These are phyloP conservation scores for Stylosanthes scabra DNA, from an alignment of 331 rosid genomes.

Conservation along the genomic window DNA sequence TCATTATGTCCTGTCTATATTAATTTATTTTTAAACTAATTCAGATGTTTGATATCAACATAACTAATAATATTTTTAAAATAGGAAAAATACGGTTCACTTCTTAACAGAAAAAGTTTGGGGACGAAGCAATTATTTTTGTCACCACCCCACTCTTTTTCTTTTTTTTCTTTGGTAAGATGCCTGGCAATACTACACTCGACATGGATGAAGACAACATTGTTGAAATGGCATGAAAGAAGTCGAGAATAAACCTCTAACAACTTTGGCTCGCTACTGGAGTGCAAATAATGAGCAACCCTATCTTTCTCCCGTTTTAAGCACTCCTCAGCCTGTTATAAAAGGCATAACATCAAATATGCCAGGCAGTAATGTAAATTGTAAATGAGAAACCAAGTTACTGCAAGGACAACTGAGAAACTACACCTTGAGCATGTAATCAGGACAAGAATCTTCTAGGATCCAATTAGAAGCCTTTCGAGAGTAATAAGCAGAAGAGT, in stretches of 20 bases:
- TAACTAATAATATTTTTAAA: no score
- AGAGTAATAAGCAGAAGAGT: conserved; percentile 80
- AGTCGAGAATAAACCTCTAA: conserved; percentile 72
- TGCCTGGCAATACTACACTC: conserved; percentile 31
- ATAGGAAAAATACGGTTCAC: no score
- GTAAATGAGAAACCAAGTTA: conserved; percentile 30
- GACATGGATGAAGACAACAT: conserved; percentile 28
- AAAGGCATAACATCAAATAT: conserved; percentile 17
- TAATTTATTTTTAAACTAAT: no score
- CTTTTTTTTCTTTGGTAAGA: conserved; percentile 4
- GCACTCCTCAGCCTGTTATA: conserved; percentile 85
- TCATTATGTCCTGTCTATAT: no score
- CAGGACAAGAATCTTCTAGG: conserved; percentile 90
- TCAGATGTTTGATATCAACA: no score
- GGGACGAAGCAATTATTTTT: no score
- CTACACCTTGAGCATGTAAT: conserved; percentile 82
- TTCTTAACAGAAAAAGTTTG: no score
- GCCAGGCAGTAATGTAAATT: conserved; percentile 19
- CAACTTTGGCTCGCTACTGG: conserved; percentile 84
- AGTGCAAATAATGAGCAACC: conserved; percentile 80
- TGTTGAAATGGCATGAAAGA: conserved; percentile 11
- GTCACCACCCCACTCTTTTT: background rate
- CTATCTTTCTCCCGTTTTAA: conserved; percentile 87
- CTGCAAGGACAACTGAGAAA: conserved; percentile 34
- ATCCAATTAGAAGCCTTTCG: conserved; percentile 94